Evolutionary conservation across 2,329 filamentous ascomycete genomes (phyloP).

Genomic region (Aspergillus luchuensis): DNA sequence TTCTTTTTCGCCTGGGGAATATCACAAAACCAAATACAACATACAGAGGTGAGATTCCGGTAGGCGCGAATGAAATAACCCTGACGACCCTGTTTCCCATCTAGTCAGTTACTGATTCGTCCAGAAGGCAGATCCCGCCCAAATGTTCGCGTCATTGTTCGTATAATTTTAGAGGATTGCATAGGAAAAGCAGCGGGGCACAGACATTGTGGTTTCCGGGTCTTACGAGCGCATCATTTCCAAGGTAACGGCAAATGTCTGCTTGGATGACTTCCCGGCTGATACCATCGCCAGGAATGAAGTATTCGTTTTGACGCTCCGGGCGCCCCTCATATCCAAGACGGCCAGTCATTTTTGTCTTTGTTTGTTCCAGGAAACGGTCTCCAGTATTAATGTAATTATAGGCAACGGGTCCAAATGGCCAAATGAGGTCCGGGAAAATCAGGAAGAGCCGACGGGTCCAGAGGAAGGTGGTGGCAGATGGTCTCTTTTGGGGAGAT

Average conservation of each 20-base stretch:
- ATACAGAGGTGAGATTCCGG: conserved; percentile 74
- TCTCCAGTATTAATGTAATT: conserved; percentile 27
- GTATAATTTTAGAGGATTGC: not conserved
- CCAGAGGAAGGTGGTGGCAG: conserved; percentile 20
- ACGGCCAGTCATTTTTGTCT: conserved; percentile 40
- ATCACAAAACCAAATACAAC: conserved; percentile 31
- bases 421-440: conserved; percentile 27
- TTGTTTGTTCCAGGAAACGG: conserved; percentile 28
- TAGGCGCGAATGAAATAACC: conserved; percentile 80
- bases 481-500: conserved; percentile 9
- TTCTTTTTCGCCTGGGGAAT: not conserved
- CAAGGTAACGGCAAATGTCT: conserved; percentile 81
- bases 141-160: not conserved
- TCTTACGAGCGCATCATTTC: conserved; percentile 77
- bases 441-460: conserved; percentile 21
- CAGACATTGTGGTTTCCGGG: conserved; percentile 73
- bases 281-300: conserved; percentile 77
- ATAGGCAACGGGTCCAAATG: conserved; percentile 31
- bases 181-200: conserved; percentile 28
- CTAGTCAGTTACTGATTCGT: conserved; percentile 33
- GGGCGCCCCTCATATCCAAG: conserved; percentile 36
- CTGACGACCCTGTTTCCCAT: conserved; percentile 59
- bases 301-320: conserved; percentile 70
- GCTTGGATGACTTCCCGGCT: conserved; percentile 81
- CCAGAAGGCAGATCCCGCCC: conserved; percentile 4